These are phyloP conservation scores for Arthrobotrys conoides DNA, from an alignment of 2,329 filamentous ascomycete genomes.

Conservation along the genomic window DNA sequence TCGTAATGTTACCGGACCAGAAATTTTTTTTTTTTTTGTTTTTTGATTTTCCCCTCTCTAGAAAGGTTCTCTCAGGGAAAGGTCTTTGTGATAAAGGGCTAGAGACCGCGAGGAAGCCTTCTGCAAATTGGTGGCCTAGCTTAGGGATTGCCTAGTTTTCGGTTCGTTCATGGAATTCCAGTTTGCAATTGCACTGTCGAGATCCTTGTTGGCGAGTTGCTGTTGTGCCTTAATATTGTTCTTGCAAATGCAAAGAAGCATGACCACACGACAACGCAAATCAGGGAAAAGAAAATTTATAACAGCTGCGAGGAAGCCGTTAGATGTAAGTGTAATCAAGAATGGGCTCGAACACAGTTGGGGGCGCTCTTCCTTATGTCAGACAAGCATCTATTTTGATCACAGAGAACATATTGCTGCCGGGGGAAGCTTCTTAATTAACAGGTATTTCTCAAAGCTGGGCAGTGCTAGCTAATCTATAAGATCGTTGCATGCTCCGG, in stretches of 20 bases:
- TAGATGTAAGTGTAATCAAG: conserved; percentile 57
- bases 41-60: background rate
- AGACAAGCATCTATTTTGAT: conserved; percentile 53
- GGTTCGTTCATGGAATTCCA: conserved; percentile 43
- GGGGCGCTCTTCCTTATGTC: conserved; percentile 50
- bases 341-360: conserved; percentile 48
- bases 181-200: conserved; percentile 25
- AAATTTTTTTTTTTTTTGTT: background rate
- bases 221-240: conserved; percentile 44
- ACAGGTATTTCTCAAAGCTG: conserved; percentile 48
- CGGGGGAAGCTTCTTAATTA: conserved; percentile 23
- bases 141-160: conserved; percentile 53
- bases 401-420: conserved; percentile 31
- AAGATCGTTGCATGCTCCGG: conserved; percentile 21
- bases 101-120: conserved; percentile 45
- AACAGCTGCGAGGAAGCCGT: conserved; percentile 41
- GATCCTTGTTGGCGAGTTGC: conserved; percentile 50
- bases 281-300: conserved; percentile 41
- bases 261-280: conserved; percentile 58
- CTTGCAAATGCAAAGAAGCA: conserved; percentile 27
- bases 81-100: conserved; percentile 34
- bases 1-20: background rate
- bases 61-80: background rate
- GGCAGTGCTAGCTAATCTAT: conserved; percentile 54
- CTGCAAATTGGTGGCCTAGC: conserved; percentile 46